These are phyloP conservation scores for Chimonanthus praecox DNA, from an alignment of 164 flowering plant genomes.

Conservation along the genomic window DNA sequence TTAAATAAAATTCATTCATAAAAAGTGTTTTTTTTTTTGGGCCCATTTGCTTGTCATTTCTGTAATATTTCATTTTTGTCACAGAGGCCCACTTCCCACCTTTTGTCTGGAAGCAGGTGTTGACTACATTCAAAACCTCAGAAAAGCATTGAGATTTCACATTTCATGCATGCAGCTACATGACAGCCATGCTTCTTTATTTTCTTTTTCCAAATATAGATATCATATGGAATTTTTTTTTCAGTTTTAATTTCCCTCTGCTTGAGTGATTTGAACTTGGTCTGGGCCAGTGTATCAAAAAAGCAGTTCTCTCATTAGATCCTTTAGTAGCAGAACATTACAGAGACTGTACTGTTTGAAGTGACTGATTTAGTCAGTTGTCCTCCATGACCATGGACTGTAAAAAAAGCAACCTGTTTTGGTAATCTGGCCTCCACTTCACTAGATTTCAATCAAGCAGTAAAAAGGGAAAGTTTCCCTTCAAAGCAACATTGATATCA, in stretches of 20 bases:
- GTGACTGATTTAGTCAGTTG: constrained; percentile 60
- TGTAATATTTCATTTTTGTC: constrained; percentile 46
- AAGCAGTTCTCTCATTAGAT: constrained; percentile 15
- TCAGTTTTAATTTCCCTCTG: not conserved
- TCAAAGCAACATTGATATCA: not conserved
- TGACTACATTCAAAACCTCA: constrained; percentile 29
- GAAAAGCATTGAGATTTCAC: constrained; percentile 11
- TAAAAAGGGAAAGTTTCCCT: constrained; percentile 6
- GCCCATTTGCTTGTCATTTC: constrained; percentile 46
- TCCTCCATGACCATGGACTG: constrained; percentile 25
- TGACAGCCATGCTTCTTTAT: not conserved
- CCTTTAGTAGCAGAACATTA: constrained; percentile 22
- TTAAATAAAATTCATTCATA: not conserved
- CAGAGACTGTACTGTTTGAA: constrained; percentile 45
- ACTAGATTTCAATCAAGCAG: constrained; percentile 13
- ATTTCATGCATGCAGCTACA: not conserved
- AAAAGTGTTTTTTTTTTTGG: constrained; percentile 17
- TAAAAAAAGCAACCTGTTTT: constrained; percentile 26
- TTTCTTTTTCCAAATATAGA: not conserved
- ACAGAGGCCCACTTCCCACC: constrained; percentile 39
- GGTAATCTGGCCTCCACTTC: constrained; percentile 12
- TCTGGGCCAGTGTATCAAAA: not conserved
- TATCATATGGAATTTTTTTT: not conserved
- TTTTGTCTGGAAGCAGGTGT: constrained; percentile 64
- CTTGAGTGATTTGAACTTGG: constrained; percentile 5